Percentiles rank a stretch among this genome's conserved stretches.
These are phyloP conservation scores for Aureobasidium uvarum DNA, from an alignment of 2,329 filamentous ascomycete genomes.

Conservation along the genomic window DNA sequence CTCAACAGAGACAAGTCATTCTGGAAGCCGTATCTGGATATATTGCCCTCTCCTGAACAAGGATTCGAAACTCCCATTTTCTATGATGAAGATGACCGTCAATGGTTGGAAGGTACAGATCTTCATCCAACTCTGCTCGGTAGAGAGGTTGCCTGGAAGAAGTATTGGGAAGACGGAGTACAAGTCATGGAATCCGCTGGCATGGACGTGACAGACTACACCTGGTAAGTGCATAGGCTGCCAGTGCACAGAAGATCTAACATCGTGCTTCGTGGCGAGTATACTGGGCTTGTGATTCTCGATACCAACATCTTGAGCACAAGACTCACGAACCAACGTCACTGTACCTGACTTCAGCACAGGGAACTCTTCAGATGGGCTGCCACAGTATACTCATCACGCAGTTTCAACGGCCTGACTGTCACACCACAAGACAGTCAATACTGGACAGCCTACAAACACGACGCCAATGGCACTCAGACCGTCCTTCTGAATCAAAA, in stretches of 20 bases:
- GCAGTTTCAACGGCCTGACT: constrained; percentile 49
- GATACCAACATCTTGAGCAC: constrained; percentile 9
- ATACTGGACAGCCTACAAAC: constrained; percentile 41
- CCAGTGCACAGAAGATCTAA: background rate
- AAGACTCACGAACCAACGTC: background rate
- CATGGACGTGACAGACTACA: constrained; percentile 40
- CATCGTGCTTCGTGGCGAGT: background rate
- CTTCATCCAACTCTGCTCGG: constrained; percentile 36
- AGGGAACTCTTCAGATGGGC: constrained; percentile 53
- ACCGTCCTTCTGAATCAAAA: constrained; percentile 40
- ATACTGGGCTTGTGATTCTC: background rate
- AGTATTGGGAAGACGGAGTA: constrained; percentile 40
- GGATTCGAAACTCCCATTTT: constrained; percentile 38
- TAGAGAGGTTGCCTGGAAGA: constrained; percentile 39
- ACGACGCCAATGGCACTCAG: constrained; percentile 33
- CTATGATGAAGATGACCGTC: constrained; percentile 38
- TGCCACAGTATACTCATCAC: constrained; percentile 53
- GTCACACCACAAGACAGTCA: constrained; percentile 38
- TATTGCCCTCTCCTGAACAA: constrained; percentile 36
- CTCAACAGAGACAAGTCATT: constrained; percentile 37
- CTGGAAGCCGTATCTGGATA: constrained; percentile 41
- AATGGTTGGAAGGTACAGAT: constrained; percentile 41
- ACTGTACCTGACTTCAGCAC: background rate
- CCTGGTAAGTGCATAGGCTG: constrained; percentile 41
- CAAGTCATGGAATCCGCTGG: constrained; percentile 35